Percentiles rank a stretch among this genome's conserved stretches.
phyloP scores from a whole-genome alignment of 495 filamentous ascomycete genomes.

The Amniculicola lignicola region DNA sequence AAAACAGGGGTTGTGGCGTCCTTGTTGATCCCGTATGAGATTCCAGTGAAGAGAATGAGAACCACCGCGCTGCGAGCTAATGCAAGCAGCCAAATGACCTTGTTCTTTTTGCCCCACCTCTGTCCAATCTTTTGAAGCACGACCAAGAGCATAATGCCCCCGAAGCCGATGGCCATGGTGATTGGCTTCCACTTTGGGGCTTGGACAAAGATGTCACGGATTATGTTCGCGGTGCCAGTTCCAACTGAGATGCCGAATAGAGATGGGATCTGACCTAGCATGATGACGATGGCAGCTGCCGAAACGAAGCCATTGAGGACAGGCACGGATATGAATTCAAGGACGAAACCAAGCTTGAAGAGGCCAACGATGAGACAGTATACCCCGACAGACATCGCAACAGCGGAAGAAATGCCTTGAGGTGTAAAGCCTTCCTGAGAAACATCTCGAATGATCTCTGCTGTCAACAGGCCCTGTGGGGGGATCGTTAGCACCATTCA shows the following conservation, averaged over 20 bases:
- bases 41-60: slow-evolving; percentile 87
- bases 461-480: slow-evolving; percentile 50
- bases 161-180: slow-evolving; percentile 49
- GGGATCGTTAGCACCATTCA: too few species aligned
- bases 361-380: slow-evolving; percentile 54
- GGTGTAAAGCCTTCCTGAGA: slow-evolving; percentile 41
- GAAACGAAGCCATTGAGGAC: slow-evolving; percentile 97
- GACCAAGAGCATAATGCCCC: slow-evolving; percentile 45
- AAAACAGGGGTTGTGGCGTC: slow-evolving; percentile 40
- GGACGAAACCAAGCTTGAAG: slow-evolving; percentile 79
- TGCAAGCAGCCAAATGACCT: slow-evolving; percentile 69
- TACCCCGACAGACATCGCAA: slow-evolving; percentile 52
- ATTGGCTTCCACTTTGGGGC: slow-evolving; percentile 45
- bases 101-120: slow-evolving; percentile 43
- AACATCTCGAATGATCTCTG: slow-evolving; percentile 47
- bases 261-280: slow-evolving; percentile 61
- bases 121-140: slow-evolving; percentile 48
- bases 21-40: slow-evolving; percentile 78
- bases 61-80: slow-evolving; percentile 90
- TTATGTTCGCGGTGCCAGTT: slow-evolving; percentile 43
- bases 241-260: slow-evolving; percentile 39
- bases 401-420: slow-evolving; percentile 48
- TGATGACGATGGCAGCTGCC: slow-evolving; percentile 87
- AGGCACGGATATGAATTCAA: slow-evolving; percentile 88
- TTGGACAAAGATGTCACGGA: slow-evolving; percentile 46